phyloP scores from a whole-genome alignment of 2,329 filamentous ascomycete species.

The Lojkania enalia region DNA sequence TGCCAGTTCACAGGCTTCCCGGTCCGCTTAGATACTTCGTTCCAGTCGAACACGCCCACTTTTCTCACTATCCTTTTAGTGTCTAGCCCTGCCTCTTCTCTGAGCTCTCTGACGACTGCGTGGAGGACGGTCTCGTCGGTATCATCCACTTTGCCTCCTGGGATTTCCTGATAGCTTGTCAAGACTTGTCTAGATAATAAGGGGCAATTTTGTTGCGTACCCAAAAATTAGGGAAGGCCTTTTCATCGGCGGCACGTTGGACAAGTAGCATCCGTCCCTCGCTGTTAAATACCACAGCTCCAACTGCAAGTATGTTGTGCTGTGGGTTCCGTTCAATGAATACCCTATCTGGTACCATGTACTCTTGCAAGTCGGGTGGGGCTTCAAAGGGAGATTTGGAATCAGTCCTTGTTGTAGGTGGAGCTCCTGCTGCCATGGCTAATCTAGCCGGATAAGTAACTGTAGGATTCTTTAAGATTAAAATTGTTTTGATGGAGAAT shows the following conservation, averaged over 20 bases:
- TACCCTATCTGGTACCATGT: slow-evolving; percentile 31
- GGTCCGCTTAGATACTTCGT: slow-evolving; percentile 15
- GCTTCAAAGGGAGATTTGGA: slow-evolving; percentile 23
- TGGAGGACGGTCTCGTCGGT: slow-evolving; percentile 54
- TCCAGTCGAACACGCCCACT: slow-evolving; percentile 43
- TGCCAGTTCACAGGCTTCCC: slow-evolving; percentile 30
- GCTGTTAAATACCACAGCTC: slow-evolving; percentile 37
- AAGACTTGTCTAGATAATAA: slow-evolving; percentile 6
- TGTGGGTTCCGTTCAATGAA: slow-evolving; percentile 32
- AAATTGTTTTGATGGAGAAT: too few relatives aligned
- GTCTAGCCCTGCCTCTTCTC: slow-evolving; percentile 56
- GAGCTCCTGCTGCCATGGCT: too few relatives aligned
- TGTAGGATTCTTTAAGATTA: too few relatives aligned
- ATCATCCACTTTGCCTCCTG: slow-evolving; percentile 55
- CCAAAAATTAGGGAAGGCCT: slow-evolving; percentile 40
- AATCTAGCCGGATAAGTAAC: too few relatives aligned
- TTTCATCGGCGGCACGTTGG: slow-evolving; percentile 41
- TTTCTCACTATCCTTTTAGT: slow-evolving; percentile 49
- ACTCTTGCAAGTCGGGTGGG: slow-evolving; percentile 29
- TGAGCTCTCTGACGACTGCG: slow-evolving; percentile 54
- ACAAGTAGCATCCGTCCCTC: slow-evolving; percentile 40
- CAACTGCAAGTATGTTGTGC: slow-evolving; percentile 33
- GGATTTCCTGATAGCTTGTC: slow-evolving; percentile 54
- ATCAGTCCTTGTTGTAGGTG: neutral
- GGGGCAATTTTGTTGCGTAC: slow-evolving; percentile 17